Conservation (phyloP, 352 stramenopile genomes). For the Porosira glacialis region DNA sequence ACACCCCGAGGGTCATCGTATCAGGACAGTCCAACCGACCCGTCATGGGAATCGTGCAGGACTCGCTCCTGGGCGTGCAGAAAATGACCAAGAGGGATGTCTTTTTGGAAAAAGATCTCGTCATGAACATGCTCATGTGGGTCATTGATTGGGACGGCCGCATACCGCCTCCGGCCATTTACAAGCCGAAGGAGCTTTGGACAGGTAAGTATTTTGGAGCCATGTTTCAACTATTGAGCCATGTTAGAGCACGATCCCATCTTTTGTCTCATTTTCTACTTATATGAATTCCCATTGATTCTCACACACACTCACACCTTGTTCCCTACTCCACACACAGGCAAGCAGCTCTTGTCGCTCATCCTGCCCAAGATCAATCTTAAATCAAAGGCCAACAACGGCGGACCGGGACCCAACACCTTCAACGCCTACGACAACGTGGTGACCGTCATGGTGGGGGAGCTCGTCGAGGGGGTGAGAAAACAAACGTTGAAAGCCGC, state of each 20-base stretch:
- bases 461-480: constrained; percentile 97
- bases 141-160: constrained; percentile 90
- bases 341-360: constrained; percentile 97
- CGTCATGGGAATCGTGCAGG: constrained; percentile 98
- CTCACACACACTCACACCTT: too few species aligned
- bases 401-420: constrained; percentile 87
- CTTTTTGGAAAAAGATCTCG: constrained; percentile 97
- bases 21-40: constrained; percentile 97
- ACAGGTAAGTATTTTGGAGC: constrained; percentile 99
- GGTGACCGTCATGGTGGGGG: constrained; percentile 96
- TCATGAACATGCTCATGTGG: constrained; percentile 96
- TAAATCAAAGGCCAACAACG: constrained; percentile 89
- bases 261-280: too few species aligned
- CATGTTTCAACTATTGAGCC: too few species aligned
- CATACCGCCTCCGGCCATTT: constrained; percentile 93
- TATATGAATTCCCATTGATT: too few species aligned
- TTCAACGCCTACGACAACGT: constrained; percentile 93
- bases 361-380: constrained; percentile 98
- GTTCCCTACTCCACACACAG: too few species aligned
- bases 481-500: too few species aligned
- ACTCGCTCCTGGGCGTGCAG: constrained; percentile 97
- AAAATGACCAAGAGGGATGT: constrained; percentile 96
- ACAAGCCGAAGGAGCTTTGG: constrained; percentile 95
- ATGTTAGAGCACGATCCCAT: too few species aligned
- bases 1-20: constrained; percentile 93